Evolutionary conservation across 1,284 basidiomycete species (phyloP).

Genomic region (Cryptococcus amylolentus): DNA sequence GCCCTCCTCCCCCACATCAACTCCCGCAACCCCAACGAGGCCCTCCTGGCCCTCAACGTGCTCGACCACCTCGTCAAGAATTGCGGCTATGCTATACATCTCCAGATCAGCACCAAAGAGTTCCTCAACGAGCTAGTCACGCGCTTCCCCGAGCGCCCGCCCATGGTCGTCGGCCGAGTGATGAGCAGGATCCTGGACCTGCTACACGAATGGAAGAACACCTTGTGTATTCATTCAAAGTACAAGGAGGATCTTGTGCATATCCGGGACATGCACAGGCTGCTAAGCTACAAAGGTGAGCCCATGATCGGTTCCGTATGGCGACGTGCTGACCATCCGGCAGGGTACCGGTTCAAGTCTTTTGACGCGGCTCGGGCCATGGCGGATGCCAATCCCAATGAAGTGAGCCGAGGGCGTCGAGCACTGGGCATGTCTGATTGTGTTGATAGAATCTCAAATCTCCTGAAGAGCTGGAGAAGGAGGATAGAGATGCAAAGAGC

Average conservation of each 20-base stretch:
- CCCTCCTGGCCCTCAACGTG: conserved; percentile 52
- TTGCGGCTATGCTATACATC: conserved; percentile 94
- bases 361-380: conserved; percentile 53
- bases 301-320: not conserved
- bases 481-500: conserved; percentile 90
- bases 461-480: conserved; percentile 92
- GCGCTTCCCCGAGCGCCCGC: conserved; percentile 94
- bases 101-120: conserved; percentile 98
- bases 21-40: conserved; percentile 45
- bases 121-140: conserved; percentile 98
- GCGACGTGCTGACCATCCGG: conserved; percentile 1
- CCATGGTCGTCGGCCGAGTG: conserved; percentile 87
- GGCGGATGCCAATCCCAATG: conserved; percentile 52
- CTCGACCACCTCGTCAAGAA: conserved; percentile 85
- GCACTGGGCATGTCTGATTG: not conserved
- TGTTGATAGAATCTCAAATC: conserved; percentile 73
- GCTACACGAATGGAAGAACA: conserved; percentile 93
- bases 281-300: conserved; percentile 85
- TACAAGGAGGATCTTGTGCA: conserved; percentile 97
- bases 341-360: conserved; percentile 82
- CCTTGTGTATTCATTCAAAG: conserved; percentile 81
- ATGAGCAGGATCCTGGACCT: conserved; percentile 89
- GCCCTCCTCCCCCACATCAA: conserved; percentile 52
- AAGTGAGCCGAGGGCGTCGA: conserved; percentile 41
- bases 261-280: conserved; percentile 95